phyloP scores from a whole-genome alignment of 2,329 filamentous ascomycete genomes.

The Aureobasidium sp. region DNA sequence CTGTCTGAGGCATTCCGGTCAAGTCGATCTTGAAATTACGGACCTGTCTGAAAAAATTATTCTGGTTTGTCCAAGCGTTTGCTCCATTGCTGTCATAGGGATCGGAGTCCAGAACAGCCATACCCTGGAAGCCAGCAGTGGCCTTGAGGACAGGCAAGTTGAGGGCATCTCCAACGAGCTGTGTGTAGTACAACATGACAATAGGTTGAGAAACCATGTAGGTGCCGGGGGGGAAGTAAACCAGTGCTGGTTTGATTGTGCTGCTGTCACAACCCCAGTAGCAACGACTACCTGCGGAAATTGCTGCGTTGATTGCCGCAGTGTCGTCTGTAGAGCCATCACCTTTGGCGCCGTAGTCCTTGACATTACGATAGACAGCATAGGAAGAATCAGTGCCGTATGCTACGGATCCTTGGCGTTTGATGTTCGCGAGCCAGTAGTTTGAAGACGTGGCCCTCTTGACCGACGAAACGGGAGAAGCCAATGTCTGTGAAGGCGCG shows the following conservation, averaged over 20 bases:
- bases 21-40: conserved; percentile 49
- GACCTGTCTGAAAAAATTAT: conserved; percentile 51
- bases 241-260: conserved; percentile 74
- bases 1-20: conserved; percentile 30
- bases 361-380: conserved; percentile 51
- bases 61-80: conserved; percentile 38
- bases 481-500: conserved; percentile 8
- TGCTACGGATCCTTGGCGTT: conserved; percentile 61
- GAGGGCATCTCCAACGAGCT: conserved; percentile 76
- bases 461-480: conserved; percentile 8
- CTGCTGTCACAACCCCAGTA: conserved; percentile 74
- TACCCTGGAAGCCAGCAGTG: conserved; percentile 60
- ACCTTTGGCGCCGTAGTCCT: conserved; percentile 40
- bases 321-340: conserved; percentile 75
- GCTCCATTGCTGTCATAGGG: conserved; percentile 60
- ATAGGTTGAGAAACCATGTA: conserved; percentile 77
- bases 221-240: conserved; percentile 87
- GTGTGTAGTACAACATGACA: conserved; percentile 85
- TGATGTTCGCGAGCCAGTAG: conserved; percentile 68
- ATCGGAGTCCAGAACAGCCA: conserved; percentile 83
- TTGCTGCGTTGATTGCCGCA: conserved; percentile 76
- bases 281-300: conserved; percentile 71
- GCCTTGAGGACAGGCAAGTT: conserved; percentile 54
- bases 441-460: conserved; percentile 30
- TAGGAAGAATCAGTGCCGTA: conserved; percentile 55